These are phyloP conservation scores for Cryptococcus sp. DNA, from an alignment of 1,284 basidiomycete genomes.

Conservation along the genomic window DNA sequence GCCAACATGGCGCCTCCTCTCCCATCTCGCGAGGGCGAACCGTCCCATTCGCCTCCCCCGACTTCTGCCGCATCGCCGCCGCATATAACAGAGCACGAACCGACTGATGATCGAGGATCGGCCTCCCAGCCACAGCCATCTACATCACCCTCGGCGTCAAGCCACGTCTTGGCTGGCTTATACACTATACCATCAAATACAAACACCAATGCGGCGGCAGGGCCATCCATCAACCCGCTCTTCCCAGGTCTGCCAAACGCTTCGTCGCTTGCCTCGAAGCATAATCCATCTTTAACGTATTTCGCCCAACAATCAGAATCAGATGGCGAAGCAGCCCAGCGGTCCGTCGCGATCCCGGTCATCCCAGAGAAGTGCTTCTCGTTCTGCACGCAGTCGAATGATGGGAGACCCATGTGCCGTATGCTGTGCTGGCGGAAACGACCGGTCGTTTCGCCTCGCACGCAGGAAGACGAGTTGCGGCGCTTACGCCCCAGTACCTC, in stretches of 20 bases:
- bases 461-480: slow-evolving; percentile 30
- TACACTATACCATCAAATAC: no score
- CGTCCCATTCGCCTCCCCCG: no score
- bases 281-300: slow-evolving; percentile 15
- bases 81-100: no score
- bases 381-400: slow-evolving; percentile 42
- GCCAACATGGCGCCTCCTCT: no score
- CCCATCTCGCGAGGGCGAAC: no score
- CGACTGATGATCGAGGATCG: neutral
- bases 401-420: slow-evolving; percentile 35
- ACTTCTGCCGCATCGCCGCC: no score
- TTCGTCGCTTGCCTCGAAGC: slow-evolving; percentile 15
- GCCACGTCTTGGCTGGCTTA: no score
- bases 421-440: slow-evolving; percentile 45
- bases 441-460: slow-evolving; percentile 10
- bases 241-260: slow-evolving; percentile 3
- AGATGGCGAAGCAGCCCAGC: neutral
- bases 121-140: neutral
- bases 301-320: slow-evolving; percentile 1
- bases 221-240: slow-evolving; percentile 4
- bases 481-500: slow-evolving; percentile 27
- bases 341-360: neutral
- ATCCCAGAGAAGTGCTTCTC: slow-evolving; percentile 47
- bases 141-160: neutral
- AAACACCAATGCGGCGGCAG: no score